A percentile compares a stretch with the other conserved stretches of the same genome.
Evolutionary conservation across 2,329 filamentous ascomycete genomes (phyloP).

Genomic region (Aspergillus intermedius): DNA sequence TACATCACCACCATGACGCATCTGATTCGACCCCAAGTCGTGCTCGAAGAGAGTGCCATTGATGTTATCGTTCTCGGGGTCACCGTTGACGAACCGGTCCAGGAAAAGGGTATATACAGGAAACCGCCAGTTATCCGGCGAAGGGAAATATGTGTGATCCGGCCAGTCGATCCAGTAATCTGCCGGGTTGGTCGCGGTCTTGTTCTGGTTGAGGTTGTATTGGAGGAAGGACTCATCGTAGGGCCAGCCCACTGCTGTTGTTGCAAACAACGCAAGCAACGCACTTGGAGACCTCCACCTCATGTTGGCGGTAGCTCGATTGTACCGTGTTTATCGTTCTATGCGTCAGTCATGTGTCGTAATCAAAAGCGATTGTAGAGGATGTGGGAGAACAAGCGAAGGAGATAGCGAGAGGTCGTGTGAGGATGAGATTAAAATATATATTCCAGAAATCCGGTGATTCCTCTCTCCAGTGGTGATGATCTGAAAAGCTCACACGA

Average conservation of each 20-base stretch:
- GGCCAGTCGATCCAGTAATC: conserved; percentile 55
- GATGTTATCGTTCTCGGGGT: conserved; percentile 57
- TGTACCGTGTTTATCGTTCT: conserved; percentile 7
- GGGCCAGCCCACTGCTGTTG: conserved; percentile 27
- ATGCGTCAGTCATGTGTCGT: conserved; percentile 17
- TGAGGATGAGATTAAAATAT: neutral
- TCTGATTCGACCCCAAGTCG: conserved; percentile 54
- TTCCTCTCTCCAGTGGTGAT: neutral
- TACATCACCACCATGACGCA: conserved; percentile 58
- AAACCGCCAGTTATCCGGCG: conserved; percentile 58
- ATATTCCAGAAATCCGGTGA: neutral
- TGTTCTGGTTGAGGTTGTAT: conserved; percentile 58
- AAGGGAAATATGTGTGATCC: conserved; percentile 48
- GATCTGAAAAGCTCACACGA: neutral
- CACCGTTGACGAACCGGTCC: conserved; percentile 59
- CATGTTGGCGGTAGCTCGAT: conserved; percentile 18
- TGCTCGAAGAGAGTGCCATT: conserved; percentile 58
- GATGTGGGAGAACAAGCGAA: neutral
- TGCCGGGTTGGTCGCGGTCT: conserved; percentile 48
- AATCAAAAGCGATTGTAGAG: neutral
- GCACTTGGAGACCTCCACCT: conserved; percentile 21
- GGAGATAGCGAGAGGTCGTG: neutral
- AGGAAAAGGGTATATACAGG: conserved; percentile 61
- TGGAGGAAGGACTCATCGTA: conserved; percentile 47
- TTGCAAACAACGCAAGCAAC: conserved; percentile 23